Percentiles rank a stretch among this genome's conserved stretches.
Evolutionary conservation across 1,139 yeast species (phyloP).

Genomic region (Yamadazyma songkhlaensis): DNA sequence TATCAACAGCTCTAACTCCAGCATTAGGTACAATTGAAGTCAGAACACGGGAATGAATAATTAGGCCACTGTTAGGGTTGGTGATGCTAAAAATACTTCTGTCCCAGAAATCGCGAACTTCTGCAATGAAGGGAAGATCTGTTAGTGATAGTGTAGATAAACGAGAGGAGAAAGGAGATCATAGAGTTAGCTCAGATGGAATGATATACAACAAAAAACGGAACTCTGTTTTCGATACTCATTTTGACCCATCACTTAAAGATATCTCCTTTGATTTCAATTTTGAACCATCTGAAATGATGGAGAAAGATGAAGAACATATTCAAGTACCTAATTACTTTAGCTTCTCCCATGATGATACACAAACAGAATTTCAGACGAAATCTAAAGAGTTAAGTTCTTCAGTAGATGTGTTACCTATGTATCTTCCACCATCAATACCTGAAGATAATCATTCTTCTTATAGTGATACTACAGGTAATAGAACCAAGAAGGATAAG

Average conservation of each 20-base stretch:
- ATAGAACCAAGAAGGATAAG: not conserved
- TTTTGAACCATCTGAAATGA: constrained; percentile 1
- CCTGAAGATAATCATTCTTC: constrained; percentile 1
- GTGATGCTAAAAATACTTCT: too few relatives aligned
- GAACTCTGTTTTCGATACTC: constrained; percentile 16
- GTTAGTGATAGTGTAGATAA: constrained; percentile 1
- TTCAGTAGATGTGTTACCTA: constrained; percentile 3
- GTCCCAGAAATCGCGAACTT: too few relatives aligned
- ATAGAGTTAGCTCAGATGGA: constrained; percentile 14
- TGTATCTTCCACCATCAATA: not conserved
- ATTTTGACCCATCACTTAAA: constrained; percentile 15
- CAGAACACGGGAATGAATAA: too few relatives aligned
- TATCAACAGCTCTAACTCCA: too few relatives aligned
- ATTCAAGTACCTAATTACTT: constrained; percentile 3
- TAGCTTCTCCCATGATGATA: constrained; percentile 10
- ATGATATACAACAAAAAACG: constrained; percentile 7
- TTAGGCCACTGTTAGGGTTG: too few relatives aligned
- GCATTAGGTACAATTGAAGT: too few relatives aligned
- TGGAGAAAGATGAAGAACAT: constrained; percentile 2
- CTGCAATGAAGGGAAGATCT: not conserved
- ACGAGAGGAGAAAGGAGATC: not conserved
- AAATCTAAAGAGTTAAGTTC: constrained; percentile 1
- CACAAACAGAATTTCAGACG: constrained; percentile 4
- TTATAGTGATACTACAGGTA: constrained; percentile 1
- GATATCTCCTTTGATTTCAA: constrained; percentile 14